phyloP scores from a whole-genome alignment of 352 stramenopile species.

The Phytophthora lateralis region DNA sequence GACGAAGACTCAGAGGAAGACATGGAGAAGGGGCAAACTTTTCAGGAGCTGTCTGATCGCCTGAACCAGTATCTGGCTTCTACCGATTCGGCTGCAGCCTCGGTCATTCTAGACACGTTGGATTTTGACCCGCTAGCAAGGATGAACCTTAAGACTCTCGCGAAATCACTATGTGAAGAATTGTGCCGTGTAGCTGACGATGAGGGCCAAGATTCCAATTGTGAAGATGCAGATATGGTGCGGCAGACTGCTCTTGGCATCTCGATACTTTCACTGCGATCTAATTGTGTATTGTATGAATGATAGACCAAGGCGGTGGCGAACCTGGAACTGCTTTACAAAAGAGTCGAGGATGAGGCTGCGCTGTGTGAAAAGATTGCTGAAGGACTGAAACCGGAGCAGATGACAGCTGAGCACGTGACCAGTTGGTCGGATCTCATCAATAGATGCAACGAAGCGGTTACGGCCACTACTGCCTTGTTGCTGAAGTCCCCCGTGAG shows the following conservation, averaged over 20 bases:
- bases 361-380: constrained; percentile 6
- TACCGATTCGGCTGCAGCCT: not conserved
- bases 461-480: not conserved
- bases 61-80: not conserved
- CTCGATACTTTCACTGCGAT: not conserved
- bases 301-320: not conserved
- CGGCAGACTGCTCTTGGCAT: not conserved
- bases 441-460: constrained; percentile 5
- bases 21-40: not conserved
- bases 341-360: not conserved
- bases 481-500: not conserved
- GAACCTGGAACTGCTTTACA: constrained; percentile 3
- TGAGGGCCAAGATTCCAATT: not conserved
- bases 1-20: constrained; percentile 1
- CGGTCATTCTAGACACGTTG: constrained; percentile 1
- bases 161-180: constrained; percentile 1
- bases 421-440: not conserved
- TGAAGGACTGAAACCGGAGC: constrained; percentile 2
- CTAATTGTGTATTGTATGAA: not conserved
- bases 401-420: constrained; percentile 5
- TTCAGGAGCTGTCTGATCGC: constrained; percentile 1
- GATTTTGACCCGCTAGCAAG: constrained; percentile 4
- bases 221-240: constrained; percentile 5
- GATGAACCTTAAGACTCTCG: constrained; percentile 6
- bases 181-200: not conserved